phyloP scores from a whole-genome alignment of 305 asterid genomes.

The Solanum hybrid region DNA sequence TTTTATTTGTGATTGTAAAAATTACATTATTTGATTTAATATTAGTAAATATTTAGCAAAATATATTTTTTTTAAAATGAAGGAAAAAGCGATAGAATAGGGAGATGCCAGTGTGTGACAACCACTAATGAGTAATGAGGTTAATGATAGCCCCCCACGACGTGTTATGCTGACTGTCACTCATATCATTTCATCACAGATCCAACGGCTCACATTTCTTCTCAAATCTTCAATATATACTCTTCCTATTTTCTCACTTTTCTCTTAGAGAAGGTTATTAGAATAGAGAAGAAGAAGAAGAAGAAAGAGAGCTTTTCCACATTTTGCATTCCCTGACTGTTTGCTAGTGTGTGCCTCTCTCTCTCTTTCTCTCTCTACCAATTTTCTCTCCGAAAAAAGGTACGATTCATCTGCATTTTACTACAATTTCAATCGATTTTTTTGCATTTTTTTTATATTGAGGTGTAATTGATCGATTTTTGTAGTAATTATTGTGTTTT shows the following conservation, averaged over 20 bases:
- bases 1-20: neutral
- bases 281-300: neutral
- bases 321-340: neutral
- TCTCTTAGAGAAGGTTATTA: neutral
- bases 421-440: neutral
- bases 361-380: neutral
- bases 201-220: slow-evolving; percentile 14
- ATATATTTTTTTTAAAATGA: neutral
- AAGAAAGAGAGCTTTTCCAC: neutral
- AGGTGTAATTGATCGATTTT: neutral
- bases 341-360: neutral
- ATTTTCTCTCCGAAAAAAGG: neutral
- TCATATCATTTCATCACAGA: neutral
- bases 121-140: slow-evolving; percentile 8
- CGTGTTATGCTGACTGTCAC: neutral
- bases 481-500: neutral
- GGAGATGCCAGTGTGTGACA: slow-evolving; percentile 6
- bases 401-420: neutral
- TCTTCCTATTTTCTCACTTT: neutral
- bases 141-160: neutral
- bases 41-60: neutral
- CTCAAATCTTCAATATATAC: slow-evolving; percentile 13
- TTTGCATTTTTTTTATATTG: neutral
- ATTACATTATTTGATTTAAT: neutral
- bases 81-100: slow-evolving; percentile 14